Evolutionary conservation across 805 yeast genomes (phyloP), one percentile per base, ranked within the genome.

Genomic region (Dipodascopsis tothii): DNA sequence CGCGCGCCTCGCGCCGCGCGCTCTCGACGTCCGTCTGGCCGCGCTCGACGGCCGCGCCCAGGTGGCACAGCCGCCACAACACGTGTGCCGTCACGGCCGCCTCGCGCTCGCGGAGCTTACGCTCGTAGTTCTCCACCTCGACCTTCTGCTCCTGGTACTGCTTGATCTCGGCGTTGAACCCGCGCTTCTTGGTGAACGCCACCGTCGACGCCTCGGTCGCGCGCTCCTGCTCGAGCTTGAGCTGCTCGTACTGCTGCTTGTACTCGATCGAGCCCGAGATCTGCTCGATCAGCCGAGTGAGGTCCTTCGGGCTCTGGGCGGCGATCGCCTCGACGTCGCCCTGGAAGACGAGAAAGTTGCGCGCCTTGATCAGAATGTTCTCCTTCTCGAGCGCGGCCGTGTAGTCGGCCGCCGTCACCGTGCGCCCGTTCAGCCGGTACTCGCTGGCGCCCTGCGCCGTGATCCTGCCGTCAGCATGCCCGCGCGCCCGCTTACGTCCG

Each of bases 311-410:
- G 0, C 90, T 77, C 60, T 88, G 94, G 0, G 94, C 73, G 0
- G 97, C 97, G 33, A 92, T 79, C 55, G 80, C 82, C 61, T 90
- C 97, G 40, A 92, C 94, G 60, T 90, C 97, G 48, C 98, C 97
- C 67, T 92, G 98, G 60, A 90, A 87, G 5, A 92, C 97, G 48
- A 92, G 66, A 57, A 90, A 90, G 61, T 92, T 92, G 59, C 85
- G 74, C 1, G 96, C 96, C 59, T 83, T 85, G 52, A 87, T 82
- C 47, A 88, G 66, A 43, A 90, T 86, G 56, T 85, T 84, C 58
- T 90, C 94, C 4, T 69, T 67, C 53, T 81, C 84, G 57, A 92
- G 70, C 1, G 79, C 70, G 39, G 70, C 69, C 0, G 81, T 58
- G 57, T 92, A 92, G 46, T 80, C 80, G 32, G 69, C 61, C 5